Base-by-base conservation (phyloP, 2,329 filamentous ascomycete genomes). In the Cordyceps tenuipes region DNA sequence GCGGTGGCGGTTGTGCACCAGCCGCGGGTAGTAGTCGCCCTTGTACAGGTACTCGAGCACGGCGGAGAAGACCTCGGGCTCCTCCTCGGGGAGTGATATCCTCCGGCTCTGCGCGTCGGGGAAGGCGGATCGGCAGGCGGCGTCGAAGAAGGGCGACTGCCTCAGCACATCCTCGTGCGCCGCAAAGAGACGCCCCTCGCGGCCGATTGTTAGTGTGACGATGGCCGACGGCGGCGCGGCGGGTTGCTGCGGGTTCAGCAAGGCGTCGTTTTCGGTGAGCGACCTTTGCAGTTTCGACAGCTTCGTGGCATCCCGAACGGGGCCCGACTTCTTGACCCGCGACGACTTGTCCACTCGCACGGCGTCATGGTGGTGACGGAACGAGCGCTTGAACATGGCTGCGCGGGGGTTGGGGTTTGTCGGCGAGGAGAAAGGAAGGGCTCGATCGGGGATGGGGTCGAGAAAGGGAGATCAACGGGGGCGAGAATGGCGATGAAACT, bases 1-100 rank as follows among this genome's bases (percentile, higher is more conserved):
- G 72, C 85, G 88, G 74, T 87, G 86, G 82, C 89, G 91, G 83
- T 90, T 89, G 75, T 91, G 90, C 67, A 96, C 72, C 77, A 97
- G 82, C 74, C 91, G 89, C 60, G 92, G 92, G 75, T 89, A 94
- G 78, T 96, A 96, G 82, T 96, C 91, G 66, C 90, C 91, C 80
- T 95, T 96, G 87, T 97, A 97, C 66, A 97, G 85, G 75, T 92
- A 97, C 79, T 97, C 92, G 78, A 97, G 90, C 69, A 97, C 81
- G 70, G 89, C 92, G 73, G 91, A 95, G 76, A 97, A 90, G 74
- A 95, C 84, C 80, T 96, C 91, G 67, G 92, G 91, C 79, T 96
- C 90, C 82, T 89, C 88, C 69, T 84, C 79, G 65, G 79, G 80
- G 70, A 83, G 88, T 79, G 80, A 89, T 79, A 84, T 87, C 75